phyloP scores from a whole-genome alignment of 192 early-diverging fungal species.

The Gorgonomyces haynaldii region DNA sequence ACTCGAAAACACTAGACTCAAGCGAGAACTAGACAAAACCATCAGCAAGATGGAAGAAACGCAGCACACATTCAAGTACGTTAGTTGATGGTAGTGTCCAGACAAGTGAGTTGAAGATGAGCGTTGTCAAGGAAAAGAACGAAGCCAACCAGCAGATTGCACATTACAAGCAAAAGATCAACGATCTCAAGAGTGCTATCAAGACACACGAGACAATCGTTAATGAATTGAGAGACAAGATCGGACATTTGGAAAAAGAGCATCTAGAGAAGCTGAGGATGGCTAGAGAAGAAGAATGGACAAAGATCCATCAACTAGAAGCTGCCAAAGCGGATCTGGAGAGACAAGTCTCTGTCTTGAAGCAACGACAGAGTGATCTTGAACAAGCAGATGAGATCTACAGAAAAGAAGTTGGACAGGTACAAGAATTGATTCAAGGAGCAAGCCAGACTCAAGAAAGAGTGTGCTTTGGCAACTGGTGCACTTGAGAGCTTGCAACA shows the following conservation, averaged over 20 bases:
- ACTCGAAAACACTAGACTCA: constrained; percentile 15
- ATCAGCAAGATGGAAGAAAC: constrained; percentile 16
- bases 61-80: constrained; percentile 17
- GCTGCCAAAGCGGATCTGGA: constrained; percentile 24
- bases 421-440: constrained; percentile 4
- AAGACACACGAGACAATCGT: constrained; percentile 15
- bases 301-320: constrained; percentile 16
- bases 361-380: constrained; percentile 6
- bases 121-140: constrained; percentile 15
- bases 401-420: neutral
- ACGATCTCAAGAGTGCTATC: constrained; percentile 12
- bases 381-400: constrained; percentile 4
- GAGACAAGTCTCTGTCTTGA: constrained; percentile 12
- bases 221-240: constrained; percentile 14
- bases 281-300: constrained; percentile 33
- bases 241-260: constrained; percentile 23
- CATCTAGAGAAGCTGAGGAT: constrained; percentile 21
- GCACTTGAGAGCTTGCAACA: constrained; percentile 1
- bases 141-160: constrained; percentile 13
- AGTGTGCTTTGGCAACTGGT: neutral
- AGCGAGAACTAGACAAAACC: constrained; percentile 22
- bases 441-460: constrained; percentile 2
- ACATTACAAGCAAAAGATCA: constrained; percentile 21
- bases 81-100: no score
- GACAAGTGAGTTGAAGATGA: constrained; percentile 18